Evolutionary conservation across 2,329 filamentous ascomycete species (phyloP).

Genomic region (Aspergillus persii): DNA sequence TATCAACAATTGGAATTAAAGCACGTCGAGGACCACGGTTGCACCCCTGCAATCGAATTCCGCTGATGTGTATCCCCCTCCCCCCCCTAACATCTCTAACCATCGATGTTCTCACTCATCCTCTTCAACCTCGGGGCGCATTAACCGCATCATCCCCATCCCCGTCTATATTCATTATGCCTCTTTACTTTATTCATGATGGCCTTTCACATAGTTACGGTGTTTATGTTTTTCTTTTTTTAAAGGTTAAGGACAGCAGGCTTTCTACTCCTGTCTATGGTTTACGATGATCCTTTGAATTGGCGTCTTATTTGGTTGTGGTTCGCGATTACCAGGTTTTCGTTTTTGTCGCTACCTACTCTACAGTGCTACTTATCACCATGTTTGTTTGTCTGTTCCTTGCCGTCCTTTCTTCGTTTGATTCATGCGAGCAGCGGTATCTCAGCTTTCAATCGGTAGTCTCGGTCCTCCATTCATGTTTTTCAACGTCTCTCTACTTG

Average conservation of each 20-base stretch:
- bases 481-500: background rate
- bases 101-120: conserved; percentile 1
- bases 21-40: conserved; percentile 81
- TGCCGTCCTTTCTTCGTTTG: background rate
- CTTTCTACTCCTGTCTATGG: conserved; percentile 5
- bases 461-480: conserved; percentile 1
- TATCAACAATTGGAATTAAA: conserved; percentile 91
- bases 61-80: conserved; percentile 51
- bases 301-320: conserved; percentile 18
- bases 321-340: conserved; percentile 4
- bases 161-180: background rate
- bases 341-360: background rate
- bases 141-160: background rate
- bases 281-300: conserved; percentile 14
- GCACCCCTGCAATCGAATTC: conserved; percentile 85
- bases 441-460: background rate
- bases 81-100: background rate
- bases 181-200: background rate
- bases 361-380: background rate
- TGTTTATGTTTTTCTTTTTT: background rate
- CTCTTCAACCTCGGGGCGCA: background rate
- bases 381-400: background rate
- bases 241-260: background rate
- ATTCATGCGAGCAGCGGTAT: conserved; percentile 1
- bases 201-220: background rate